phyloP scores from a whole-genome alignment of 2,329 filamentous ascomycete species.

The Pseudogymnoascus sp. region DNA sequence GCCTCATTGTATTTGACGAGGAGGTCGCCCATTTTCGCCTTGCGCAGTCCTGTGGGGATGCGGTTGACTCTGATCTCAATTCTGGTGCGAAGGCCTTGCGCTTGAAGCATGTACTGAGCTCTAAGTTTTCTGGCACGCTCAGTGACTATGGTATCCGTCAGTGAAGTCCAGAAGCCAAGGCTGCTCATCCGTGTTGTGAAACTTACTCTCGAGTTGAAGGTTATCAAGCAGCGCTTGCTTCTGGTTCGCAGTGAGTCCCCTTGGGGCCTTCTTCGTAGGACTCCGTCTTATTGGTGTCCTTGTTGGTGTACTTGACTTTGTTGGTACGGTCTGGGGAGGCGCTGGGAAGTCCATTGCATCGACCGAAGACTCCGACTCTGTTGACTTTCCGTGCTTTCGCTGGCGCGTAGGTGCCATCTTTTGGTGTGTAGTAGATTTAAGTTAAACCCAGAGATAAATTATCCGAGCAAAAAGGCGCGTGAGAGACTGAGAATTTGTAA shows the following conservation, averaged over 20 bases:
- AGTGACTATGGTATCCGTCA: constrained; percentile 50
- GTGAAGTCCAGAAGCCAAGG: constrained; percentile 19
- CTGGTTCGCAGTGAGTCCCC: constrained; percentile 58
- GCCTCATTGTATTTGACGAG: constrained; percentile 24
- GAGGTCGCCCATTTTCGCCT: constrained; percentile 74
- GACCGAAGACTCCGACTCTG: constrained; percentile 22
- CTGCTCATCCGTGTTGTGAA: not conserved
- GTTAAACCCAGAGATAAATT: not conserved
- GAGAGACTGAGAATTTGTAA: not conserved
- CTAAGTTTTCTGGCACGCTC: constrained; percentile 80
- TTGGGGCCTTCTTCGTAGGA: constrained; percentile 52
- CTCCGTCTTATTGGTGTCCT: constrained; percentile 39
- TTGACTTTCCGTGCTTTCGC: constrained; percentile 38
- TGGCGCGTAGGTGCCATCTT: constrained; percentile 41
- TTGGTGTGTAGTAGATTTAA: constrained; percentile 14
- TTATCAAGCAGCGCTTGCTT: constrained; percentile 87
- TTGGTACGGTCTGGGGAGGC: constrained; percentile 23
- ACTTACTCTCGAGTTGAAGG: constrained; percentile 74
- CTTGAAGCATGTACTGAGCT: constrained; percentile 81
- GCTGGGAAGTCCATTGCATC: constrained; percentile 25
- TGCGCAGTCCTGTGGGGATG: constrained; percentile 71
- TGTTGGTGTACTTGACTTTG: constrained; percentile 32
- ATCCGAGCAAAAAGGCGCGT: not conserved
- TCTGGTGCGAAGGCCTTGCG: constrained; percentile 72
- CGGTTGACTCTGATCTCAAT: constrained; percentile 91